A percentile compares a stretch with the other conserved stretches of the same genome.
Evolutionary conservation across 2,329 filamentous ascomycete species (phyloP).

Genomic region (Cercospora brassicicola): DNA sequence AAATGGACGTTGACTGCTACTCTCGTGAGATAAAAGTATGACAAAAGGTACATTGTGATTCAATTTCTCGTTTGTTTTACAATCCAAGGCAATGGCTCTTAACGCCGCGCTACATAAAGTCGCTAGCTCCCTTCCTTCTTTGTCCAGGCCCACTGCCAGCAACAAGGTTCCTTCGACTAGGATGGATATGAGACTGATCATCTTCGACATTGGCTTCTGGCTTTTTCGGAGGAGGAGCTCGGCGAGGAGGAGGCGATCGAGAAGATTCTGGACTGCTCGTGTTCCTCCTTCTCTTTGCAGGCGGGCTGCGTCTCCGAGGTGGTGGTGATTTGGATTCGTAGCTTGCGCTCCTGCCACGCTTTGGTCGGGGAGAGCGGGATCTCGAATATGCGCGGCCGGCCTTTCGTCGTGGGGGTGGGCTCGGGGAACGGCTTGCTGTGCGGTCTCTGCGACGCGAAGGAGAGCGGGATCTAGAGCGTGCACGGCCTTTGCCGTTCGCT

Average conservation of each 20-base stretch:
- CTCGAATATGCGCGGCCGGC: conserved; percentile 17
- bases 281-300: conserved; percentile 33
- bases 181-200: conserved; percentile 40
- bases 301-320: conserved; percentile 19
- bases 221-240: conserved; percentile 4
- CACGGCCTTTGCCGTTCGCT: conserved; percentile 7
- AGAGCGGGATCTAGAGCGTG: neutral
- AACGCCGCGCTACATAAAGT: conserved; percentile 28
- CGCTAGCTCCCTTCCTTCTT: conserved; percentile 29
- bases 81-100: neutral
- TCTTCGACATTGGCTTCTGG: conserved; percentile 22
- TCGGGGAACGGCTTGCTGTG: conserved; percentile 27
- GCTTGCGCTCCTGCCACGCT: conserved; percentile 27
- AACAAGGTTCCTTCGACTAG: conserved; percentile 38
- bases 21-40: neutral
- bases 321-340: conserved; percentile 29
- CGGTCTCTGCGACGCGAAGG: conserved; percentile 29
- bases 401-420: conserved; percentile 26
- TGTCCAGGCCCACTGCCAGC: conserved; percentile 21
- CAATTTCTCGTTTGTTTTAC: neutral
- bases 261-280: conserved; percentile 35
- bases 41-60: neutral
- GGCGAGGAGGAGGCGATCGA: conserved; percentile 28
- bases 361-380: conserved; percentile 26
- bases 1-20: neutral